Base-by-base conservation (phyloP, 805 yeast species). In the Metschnikowia similis region DNA sequence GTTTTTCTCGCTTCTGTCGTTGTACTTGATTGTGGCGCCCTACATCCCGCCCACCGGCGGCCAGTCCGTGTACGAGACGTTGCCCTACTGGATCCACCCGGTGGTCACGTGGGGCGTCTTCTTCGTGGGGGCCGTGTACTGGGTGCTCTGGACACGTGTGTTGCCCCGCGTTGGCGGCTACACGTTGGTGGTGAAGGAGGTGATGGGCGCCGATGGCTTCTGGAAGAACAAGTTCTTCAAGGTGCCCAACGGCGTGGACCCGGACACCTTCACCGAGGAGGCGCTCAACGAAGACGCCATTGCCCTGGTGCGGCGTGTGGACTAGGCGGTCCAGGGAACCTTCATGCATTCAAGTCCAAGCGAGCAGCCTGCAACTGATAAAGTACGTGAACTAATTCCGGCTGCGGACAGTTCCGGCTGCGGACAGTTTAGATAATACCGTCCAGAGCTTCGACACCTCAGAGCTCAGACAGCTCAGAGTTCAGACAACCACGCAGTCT, bases 101-200 rank as follows among this genome's bases (percentile, higher is more conserved):
- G 94, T 87, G 45, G 88, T 85, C n/a, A 84, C 90, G 10, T 79
- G 89, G 83, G 90, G 85, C 56, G 74, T 87, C 41, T 83, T 84
- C 58, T 85, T 75, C 11, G 63, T 82, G 44, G 92, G 89, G 54
- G 79, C 76, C 35, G 56, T 76, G 0, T 87, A 86, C 70, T 87
- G 89, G 85, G 51, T 82, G 8, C 61, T 82, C 14, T 83, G 89
- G 86, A 74, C 82, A 38, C 68, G 67, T 50, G 45, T 83, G 1
- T 65, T 84, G 56, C 95, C 95, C 40, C 62, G 59, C 48, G 69
- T 60, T 27, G 80, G 82, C 34, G 75, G 77, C 8, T 84, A 84
- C 69, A 68, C 68, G 30, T 67, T 84, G 57, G 75, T 69, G 10
- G 70, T 74, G 11, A 75, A 74, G 53, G 84, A 83, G 61, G 74